A percentile compares a stretch with the other conserved stretches of the same genome.
Evolutionary conservation across 192 early-diverging fungal species (phyloP).

Genomic region (Chytriomyces confervae): DNA sequence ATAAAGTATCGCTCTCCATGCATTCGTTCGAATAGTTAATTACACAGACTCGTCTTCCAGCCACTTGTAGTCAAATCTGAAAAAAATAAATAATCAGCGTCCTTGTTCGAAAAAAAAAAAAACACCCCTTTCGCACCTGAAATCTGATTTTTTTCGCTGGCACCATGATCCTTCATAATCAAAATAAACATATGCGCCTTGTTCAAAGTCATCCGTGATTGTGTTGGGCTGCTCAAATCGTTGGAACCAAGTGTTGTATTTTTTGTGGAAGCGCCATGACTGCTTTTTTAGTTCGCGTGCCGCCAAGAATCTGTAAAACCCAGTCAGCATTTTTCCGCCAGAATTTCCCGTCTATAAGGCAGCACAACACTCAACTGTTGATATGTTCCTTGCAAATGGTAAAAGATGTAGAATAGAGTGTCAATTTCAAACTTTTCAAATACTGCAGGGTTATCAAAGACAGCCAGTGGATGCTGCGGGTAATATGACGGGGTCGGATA

Average conservation of each 20-base stretch:
- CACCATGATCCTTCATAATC: conserved; percentile 98
- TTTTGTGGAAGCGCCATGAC: conserved; percentile 98
- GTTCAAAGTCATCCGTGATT: conserved; percentile 96
- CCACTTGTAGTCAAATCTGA: conserved; percentile 86
- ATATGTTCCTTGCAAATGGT: conserved; percentile 95
- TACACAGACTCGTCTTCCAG: conserved; percentile 70
- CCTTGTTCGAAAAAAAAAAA: neutral
- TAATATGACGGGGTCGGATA: conserved; percentile 90
- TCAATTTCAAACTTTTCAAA: conserved; percentile 94
- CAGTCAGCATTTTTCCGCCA: conserved; percentile 16
- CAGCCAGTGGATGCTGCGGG: conserved; percentile 77
- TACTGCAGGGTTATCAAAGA: conserved; percentile 83
- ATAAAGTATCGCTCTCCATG: neutral
- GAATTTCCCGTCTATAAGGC: neutral
- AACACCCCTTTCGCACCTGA: conserved; percentile 59
- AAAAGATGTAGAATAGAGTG: conserved; percentile 97
- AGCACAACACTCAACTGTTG: conserved; percentile 77
- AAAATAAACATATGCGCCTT: conserved; percentile 98
- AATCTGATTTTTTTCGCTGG: conserved; percentile 95
- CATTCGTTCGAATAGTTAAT: neutral
- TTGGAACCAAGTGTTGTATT: conserved; percentile 99
- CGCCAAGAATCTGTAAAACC: conserved; percentile 76
- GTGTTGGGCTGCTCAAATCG: conserved; percentile 94
- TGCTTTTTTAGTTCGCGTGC: conserved; percentile 95
- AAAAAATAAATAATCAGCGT: neutral